A percentile compares a stretch with the other conserved stretches of the same genome.
phyloP scores from a whole-genome alignment of 225 moss, liverwort and hornwort species.

The Sphagnum tenellum region DNA sequence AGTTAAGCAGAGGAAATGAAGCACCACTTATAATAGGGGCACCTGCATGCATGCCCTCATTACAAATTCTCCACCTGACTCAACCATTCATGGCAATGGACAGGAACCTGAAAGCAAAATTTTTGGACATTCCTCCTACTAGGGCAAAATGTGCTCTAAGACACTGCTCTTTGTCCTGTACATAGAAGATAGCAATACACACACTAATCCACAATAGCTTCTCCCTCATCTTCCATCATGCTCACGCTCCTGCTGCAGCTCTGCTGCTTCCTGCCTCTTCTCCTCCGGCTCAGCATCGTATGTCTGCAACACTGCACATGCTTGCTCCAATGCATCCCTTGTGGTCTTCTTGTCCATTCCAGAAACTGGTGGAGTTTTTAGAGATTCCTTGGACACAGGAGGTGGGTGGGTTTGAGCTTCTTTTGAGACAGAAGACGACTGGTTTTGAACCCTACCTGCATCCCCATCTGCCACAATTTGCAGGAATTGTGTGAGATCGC shows the following conservation, averaged over 20 bases:
- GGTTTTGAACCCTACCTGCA: constrained; percentile 18
- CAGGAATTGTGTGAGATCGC: too few relatives aligned
- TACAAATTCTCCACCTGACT: too few relatives aligned
- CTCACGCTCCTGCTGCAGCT: neutral
- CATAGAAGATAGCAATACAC: neutral
- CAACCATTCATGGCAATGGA: too few relatives aligned
- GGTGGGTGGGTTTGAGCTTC: too few relatives aligned
- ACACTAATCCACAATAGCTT: neutral
- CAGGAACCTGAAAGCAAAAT: too few relatives aligned
- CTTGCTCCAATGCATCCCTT: constrained; percentile 68
- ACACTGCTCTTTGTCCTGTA: too few relatives aligned
- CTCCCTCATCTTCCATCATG: neutral
- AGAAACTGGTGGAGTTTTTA: constrained; percentile 17
- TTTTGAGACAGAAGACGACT: constrained; percentile 2
- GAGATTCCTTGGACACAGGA: constrained; percentile 17
- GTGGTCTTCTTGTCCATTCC: constrained; percentile 24
- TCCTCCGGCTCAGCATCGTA: neutral
- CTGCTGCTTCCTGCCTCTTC: constrained; percentile 1
- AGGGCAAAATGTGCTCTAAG: too few relatives aligned
- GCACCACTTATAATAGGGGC: neutral
- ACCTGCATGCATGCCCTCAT: neutral
- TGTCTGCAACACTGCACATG: constrained; percentile 20
- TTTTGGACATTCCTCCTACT: too few relatives aligned
- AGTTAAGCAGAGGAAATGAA: too few relatives aligned
- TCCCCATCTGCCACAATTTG: constrained; percentile 20